A percentile compares a stretch with the other conserved stretches of the same genome.
Conservation (phyloP, 345 rosid species). For the Citrus hindsii region DNA sequence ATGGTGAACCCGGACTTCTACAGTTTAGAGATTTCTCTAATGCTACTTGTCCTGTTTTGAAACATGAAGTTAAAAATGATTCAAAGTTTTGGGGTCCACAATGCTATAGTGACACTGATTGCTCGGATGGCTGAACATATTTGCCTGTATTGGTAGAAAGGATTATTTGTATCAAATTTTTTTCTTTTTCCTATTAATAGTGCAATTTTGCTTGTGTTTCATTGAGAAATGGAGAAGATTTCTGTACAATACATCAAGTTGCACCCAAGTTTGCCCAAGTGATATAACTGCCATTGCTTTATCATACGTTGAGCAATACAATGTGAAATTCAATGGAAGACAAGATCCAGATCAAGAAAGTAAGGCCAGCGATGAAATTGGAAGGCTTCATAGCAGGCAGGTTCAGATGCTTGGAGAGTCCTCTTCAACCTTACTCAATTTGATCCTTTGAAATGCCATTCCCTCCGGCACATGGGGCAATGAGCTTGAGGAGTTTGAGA, state of each 20-base stretch:
- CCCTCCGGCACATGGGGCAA: conserved; percentile 87
- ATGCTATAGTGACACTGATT: conserved; percentile 19
- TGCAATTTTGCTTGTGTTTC: neutral
- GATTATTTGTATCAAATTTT: neutral
- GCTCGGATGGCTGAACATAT: conserved; percentile 9
- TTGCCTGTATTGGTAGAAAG: neutral
- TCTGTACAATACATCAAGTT: neutral
- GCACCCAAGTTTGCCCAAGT: neutral
- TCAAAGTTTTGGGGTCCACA: conserved; percentile 53
- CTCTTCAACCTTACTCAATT: neutral
- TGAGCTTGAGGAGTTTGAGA: conserved; percentile 88
- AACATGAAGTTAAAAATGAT: conserved; percentile 17
- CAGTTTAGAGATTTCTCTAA: conserved; percentile 37
- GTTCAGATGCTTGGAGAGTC: neutral
- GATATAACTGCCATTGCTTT: neutral
- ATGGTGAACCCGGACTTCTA: conserved; percentile 17
- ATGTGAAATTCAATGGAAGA: neutral
- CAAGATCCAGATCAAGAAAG: neutral
- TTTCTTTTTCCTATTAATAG: neutral
- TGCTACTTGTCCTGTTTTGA: conserved; percentile 30
- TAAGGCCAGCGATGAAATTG: too few species aligned
- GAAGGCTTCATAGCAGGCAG: neutral
- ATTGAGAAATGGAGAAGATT: neutral
- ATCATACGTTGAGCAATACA: neutral
- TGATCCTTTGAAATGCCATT: conserved; percentile 71